phyloP scores from a whole-genome alignment of 2,329 filamentous ascomycete species.

The Fusarium protoensiforme region DNA sequence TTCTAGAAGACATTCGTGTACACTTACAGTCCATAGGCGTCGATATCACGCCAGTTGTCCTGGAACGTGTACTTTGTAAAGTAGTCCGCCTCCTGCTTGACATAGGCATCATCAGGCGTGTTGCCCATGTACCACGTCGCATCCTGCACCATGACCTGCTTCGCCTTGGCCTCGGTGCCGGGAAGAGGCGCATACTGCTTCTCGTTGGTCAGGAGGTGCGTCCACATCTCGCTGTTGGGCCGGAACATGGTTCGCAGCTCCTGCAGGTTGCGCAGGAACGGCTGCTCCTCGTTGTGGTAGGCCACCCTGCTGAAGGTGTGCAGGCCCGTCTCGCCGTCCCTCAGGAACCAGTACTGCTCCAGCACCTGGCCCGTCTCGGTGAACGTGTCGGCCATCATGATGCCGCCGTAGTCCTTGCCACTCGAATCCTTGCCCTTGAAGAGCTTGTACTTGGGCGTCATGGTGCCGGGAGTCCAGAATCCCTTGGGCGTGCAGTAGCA shows the following conservation, averaged over 20 bases:
- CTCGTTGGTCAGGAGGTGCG: constrained; percentile 68
- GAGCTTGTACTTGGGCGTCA: constrained; percentile 56
- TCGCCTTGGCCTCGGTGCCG: constrained; percentile 50
- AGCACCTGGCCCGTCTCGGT: constrained; percentile 67
- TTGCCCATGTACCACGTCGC: constrained; percentile 71
- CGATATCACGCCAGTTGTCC: constrained; percentile 67
- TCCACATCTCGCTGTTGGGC: constrained; percentile 70
- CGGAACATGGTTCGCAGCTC: constrained; percentile 72
- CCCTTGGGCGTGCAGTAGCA: constrained; percentile 71
- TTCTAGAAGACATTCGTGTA: accelerated
- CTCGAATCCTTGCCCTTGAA: constrained; percentile 58
- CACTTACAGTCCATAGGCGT: constrained; percentile 62
- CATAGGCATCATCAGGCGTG: constrained; percentile 65
- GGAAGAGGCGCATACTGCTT: constrained; percentile 61
- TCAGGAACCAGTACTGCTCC: constrained; percentile 73
- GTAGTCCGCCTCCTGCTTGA: constrained; percentile 66
- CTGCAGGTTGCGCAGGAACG: constrained; percentile 67
- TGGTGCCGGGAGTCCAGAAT: constrained; percentile 67
- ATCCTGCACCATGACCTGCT: constrained; percentile 67
- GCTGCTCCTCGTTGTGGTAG: constrained; percentile 68
- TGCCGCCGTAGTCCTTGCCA: constrained; percentile 66
- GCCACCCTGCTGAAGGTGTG: constrained; percentile 70
- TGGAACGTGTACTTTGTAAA: constrained; percentile 75
- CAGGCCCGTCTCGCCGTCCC: constrained; percentile 70
- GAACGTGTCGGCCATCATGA: constrained; percentile 70